Conservation (phyloP, 176 grass and related monocot genomes). For the Miscanthus lutarioriparius region DNA sequence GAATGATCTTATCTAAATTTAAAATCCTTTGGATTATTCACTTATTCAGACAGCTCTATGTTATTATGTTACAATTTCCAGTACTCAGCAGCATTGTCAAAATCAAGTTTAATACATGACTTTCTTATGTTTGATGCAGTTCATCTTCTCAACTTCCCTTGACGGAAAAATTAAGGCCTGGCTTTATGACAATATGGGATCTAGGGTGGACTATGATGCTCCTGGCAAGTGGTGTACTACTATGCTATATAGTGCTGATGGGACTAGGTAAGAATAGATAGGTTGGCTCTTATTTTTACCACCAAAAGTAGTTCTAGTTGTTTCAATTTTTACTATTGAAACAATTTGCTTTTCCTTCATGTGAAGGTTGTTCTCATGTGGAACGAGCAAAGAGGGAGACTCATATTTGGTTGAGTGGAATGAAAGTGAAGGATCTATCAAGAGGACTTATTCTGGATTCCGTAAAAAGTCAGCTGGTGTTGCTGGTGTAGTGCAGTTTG, state of each 20-base stretch:
- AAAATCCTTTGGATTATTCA: background rate
- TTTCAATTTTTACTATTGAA: conserved; percentile 20
- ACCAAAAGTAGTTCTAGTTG: conserved; percentile 21
- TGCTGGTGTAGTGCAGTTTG: conserved; percentile 82
- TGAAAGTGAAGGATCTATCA: conserved; percentile 99
- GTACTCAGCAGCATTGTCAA: background rate
- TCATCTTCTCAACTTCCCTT: conserved; percentile 95
- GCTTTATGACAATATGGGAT: conserved; percentile 95
- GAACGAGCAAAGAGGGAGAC: conserved; percentile 95
- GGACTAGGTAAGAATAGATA: conserved; percentile 69
- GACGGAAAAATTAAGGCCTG: conserved; percentile 99
- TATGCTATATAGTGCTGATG: conserved; percentile 97
- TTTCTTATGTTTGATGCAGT: conserved; percentile 53
- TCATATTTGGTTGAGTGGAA: conserved; percentile 97
- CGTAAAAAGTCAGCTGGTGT: conserved; percentile 68
- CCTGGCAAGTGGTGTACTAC: conserved; percentile 96
- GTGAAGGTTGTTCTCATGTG: conserved; percentile 93
- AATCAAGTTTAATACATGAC: conserved; percentile 8
- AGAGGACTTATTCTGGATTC: conserved; percentile 83
- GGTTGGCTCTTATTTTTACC: background rate
- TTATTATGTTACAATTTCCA: conserved; percentile 11
- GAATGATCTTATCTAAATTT: background rate
- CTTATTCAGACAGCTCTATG: background rate
- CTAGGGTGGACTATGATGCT: conserved; percentile 92
- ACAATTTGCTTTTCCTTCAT: conserved; percentile 25